These are phyloP conservation scores for Colletotrichum gloeosporioides DNA, from an alignment of 2,329 filamentous ascomycete species.

Conservation along the genomic window DNA sequence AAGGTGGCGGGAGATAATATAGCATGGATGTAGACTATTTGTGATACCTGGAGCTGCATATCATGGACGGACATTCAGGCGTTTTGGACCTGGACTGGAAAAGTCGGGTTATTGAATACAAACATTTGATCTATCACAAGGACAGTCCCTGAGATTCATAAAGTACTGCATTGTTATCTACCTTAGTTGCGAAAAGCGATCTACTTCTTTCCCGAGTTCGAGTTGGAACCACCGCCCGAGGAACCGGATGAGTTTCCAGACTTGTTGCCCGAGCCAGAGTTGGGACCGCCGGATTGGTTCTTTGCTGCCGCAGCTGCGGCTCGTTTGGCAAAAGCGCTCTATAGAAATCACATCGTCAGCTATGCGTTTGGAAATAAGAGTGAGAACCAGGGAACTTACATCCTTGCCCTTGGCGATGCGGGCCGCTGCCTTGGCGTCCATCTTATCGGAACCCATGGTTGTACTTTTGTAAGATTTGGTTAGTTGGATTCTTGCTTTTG, in stretches of 20 bases:
- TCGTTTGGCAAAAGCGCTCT: not conserved
- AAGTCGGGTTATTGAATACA: not conserved
- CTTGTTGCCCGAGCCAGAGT: not conserved
- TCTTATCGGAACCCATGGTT: not conserved
- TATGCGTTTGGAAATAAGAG: not conserved
- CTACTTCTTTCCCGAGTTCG: not conserved
- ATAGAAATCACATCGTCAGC: fast-evolving
- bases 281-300: not conserved
- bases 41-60: not conserved
- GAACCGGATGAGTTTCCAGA: not conserved
- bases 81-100: not conserved
- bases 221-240: not conserved
- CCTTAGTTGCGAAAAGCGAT: not conserved
- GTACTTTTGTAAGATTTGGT: not conserved
- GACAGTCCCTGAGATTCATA: not conserved
- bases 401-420: not conserved
- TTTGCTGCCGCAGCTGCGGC: not conserved
- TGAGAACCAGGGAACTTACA: not conserved
- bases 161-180: too few species aligned
- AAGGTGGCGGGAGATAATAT: not conserved
- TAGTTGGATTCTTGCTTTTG: fast-evolving
- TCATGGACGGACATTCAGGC: not conserved
- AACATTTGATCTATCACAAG: not conserved
- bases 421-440: not conserved
- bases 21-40: not conserved